Percentiles rank a stretch among this genome's conserved stretches.
phyloP scores from a whole-genome alignment of 108 stramenopile genomes.

The Aurantiochytrium sp. region DNA sequence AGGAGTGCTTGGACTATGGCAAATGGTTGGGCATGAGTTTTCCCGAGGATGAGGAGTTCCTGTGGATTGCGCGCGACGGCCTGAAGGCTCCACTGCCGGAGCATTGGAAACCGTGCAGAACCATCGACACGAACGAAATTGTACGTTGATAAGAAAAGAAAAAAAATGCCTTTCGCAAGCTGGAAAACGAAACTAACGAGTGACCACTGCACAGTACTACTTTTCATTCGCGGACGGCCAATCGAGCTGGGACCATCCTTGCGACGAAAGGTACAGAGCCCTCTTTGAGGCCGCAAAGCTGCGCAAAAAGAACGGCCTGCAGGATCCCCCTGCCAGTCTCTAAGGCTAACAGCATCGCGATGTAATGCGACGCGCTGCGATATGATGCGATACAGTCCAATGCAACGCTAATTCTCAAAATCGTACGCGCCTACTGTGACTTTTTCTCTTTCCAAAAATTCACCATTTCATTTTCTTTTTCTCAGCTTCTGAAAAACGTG shows the following conservation, averaged over 20 bases:
- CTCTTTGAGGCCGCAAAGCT: slow-evolving; percentile 56
- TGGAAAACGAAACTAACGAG: not conserved
- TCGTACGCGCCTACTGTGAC: too few relatives aligned
- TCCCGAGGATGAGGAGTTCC: slow-evolving; percentile 46
- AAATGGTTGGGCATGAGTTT: slow-evolving; percentile 67
- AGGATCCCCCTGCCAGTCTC: too few relatives aligned
- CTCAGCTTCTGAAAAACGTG: too few relatives aligned
- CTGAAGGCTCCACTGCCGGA: slow-evolving; percentile 58
- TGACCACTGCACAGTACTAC: slow-evolving; percentile 38
- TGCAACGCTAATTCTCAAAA: too few relatives aligned
- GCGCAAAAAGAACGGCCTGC: too few relatives aligned
- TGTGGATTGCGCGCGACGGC: slow-evolving; percentile 64
- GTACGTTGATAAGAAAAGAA: not conserved
- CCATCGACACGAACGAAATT: slow-evolving; percentile 53
- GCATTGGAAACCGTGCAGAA: slow-evolving; percentile 62
- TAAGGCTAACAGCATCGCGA: too few relatives aligned
- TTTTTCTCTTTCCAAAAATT: too few relatives aligned
- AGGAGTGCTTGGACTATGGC: slow-evolving; percentile 55
- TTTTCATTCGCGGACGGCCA: slow-evolving; percentile 59
- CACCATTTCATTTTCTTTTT: too few relatives aligned
- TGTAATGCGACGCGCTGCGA: too few relatives aligned
- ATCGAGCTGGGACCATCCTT: slow-evolving; percentile 62
- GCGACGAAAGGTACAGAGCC: slow-evolving; percentile 54
- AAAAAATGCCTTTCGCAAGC: too few relatives aligned
- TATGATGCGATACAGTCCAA: too few relatives aligned